These are phyloP conservation scores for Primulina tabacum DNA, from an alignment of 257 asterid species.

Conservation along the genomic window DNA sequence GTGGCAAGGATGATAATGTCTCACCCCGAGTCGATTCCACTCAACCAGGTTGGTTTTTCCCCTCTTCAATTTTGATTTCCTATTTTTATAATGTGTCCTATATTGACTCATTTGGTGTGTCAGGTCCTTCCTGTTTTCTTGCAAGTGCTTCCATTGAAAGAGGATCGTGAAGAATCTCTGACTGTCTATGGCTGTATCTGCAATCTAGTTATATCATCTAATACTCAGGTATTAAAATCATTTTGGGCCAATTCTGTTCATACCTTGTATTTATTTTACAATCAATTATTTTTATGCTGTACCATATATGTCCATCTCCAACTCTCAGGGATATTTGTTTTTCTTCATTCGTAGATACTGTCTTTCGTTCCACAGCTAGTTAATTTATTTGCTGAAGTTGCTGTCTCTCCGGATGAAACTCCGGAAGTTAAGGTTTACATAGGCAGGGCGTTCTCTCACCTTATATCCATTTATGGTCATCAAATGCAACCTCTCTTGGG, in stretches of 20 bases:
- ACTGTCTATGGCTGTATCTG: constrained; percentile 87
- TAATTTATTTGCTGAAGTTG: constrained; percentile 84
- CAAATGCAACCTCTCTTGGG: constrained; percentile 92
- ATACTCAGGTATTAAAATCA: constrained; percentile 65
- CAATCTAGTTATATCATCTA: constrained; percentile 77
- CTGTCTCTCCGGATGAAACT: constrained; percentile 72
- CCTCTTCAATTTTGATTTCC: too few species aligned
- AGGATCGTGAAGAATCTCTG: constrained; percentile 85
- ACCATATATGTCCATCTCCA: constrained; percentile 1
- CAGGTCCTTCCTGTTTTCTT: constrained; percentile 87
- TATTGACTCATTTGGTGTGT: constrained; percentile 23
- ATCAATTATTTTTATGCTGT: constrained; percentile 8
- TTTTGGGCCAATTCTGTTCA: constrained; percentile 9
- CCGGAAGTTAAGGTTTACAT: constrained; percentile 77
- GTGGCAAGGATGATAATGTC: constrained; percentile 96
- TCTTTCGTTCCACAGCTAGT: constrained; percentile 76
- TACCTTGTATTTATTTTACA: constrained; percentile 15
- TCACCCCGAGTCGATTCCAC: constrained; percentile 79
- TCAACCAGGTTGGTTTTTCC: constrained; percentile 62
- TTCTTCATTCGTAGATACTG: constrained; percentile 56
- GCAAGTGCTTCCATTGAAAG: constrained; percentile 93
- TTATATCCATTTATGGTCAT: constrained; percentile 74
- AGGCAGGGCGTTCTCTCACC: constrained; percentile 93
- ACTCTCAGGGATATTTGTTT: constrained; percentile 11
- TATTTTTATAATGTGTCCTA: not conserved